Percentiles rank a stretch among this genome's conserved stretches.
Evolutionary conservation across 192 early-diverging fungal genomes (phyloP).

Genomic region (Coemansia erecta): DNA sequence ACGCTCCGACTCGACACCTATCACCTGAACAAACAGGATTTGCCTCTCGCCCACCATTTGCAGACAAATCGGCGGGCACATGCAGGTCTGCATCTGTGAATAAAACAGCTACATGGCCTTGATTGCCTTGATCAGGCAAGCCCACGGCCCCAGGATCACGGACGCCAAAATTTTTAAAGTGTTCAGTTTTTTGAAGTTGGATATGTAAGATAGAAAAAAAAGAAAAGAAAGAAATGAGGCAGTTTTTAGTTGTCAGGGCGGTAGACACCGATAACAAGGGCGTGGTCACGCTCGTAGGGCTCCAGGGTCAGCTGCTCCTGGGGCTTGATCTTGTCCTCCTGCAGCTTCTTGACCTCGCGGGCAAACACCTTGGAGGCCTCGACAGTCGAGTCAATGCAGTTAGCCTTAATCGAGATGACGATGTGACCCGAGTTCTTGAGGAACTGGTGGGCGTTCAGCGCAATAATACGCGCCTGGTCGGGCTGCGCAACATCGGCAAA

Average conservation of each 20-base stretch:
- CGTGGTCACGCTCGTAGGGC: slow-evolving; percentile 99
- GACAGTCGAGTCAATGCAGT: slow-evolving; percentile 99
- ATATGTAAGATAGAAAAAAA: slow-evolving; percentile 8
- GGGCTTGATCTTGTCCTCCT: slow-evolving; percentile 83
- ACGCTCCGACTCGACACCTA: too few relatives aligned
- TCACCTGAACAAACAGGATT: too few relatives aligned
- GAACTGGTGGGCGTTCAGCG: slow-evolving; percentile 96
- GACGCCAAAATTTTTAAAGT: too few relatives aligned
- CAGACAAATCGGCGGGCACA: too few relatives aligned
- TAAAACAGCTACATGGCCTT: too few relatives aligned
- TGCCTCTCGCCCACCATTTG: too few relatives aligned
- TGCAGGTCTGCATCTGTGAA: too few relatives aligned
- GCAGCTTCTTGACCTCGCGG: slow-evolving; percentile 92
- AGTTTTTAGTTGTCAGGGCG: slow-evolving; percentile 37
- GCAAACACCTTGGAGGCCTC: slow-evolving; percentile 96
- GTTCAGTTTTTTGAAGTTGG: background rate
- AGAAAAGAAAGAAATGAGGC: background rate
- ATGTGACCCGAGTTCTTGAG: slow-evolving; percentile 96
- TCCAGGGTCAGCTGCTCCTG: slow-evolving; percentile 96
- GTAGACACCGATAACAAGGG: slow-evolving; percentile 92
- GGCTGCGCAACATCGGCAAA: slow-evolving; percentile 99
- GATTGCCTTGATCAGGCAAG: too few relatives aligned
- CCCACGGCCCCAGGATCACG: too few relatives aligned
- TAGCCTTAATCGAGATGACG: slow-evolving; percentile 99
- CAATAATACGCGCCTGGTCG: slow-evolving; percentile 99